Base-by-base conservation (phyloP, 73 alveolate species). In the Paraurostyla sp. region DNA sequence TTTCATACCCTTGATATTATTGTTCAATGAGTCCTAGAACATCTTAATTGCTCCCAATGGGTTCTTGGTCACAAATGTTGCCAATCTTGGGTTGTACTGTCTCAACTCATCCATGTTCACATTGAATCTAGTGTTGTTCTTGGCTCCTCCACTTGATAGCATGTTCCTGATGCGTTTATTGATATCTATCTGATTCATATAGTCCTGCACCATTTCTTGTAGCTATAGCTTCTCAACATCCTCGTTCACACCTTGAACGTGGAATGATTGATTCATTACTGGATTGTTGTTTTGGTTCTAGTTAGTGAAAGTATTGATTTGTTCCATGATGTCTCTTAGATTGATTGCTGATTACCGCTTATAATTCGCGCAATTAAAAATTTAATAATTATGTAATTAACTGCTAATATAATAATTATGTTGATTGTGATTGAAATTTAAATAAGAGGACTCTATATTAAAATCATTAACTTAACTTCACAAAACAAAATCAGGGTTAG, bases 81-180 rank as follows among this genome's bases (percentile, higher is more conserved):
- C 93, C 41, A 94, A 78, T 9, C 46, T 36, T 0, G 91, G 89
- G 25, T 94, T 96, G 25, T 46, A 43, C 71, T 88, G 84, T 85
- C 98, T 88, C 87, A 94, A 56, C 50, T 85, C 91, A 84, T 94
- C 94, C 54, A 94, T 35, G 75, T 92, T 89, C 42, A 94, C 18
- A 7, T 88, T 58, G 57, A 93, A 69, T 45, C 98, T 75, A 18
- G 84, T 46, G 15, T 46, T 49, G 40, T 38, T 65, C 23, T n/a
- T 15, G 50, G 22, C 32, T 30, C 13, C 41, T 16, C 46, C 20
- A 38, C 41, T 65, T 15, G n/a, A n/a, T n/a, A 65, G 23, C 41
- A 65, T 9, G 46, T 65, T 65, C 41, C 82, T 65, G 23, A 65
- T 36, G 35, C 82, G 35, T 40, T 65, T 65, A 22, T 22, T 65